phyloP scores from a whole-genome alignment of 1,139 yeast genomes.

The Blastobotrys elegans region DNA sequence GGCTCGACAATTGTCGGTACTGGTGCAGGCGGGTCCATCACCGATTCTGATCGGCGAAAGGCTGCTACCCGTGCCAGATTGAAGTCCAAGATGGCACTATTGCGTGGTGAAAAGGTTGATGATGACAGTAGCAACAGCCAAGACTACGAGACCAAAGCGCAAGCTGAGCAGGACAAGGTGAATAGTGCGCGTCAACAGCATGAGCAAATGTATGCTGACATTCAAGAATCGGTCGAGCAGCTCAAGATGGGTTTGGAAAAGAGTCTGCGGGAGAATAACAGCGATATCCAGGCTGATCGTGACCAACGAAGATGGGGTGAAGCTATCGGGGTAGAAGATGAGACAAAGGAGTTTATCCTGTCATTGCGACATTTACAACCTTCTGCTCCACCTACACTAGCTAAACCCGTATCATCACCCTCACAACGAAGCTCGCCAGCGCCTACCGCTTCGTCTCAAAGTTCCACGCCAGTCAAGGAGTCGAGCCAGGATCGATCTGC shows the following conservation, averaged over 20 bases:
- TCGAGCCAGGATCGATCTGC: slow-evolving; percentile 59
- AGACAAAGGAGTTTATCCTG: slow-evolving; percentile 60
- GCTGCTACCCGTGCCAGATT: slow-evolving; percentile 73
- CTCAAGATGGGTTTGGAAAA: slow-evolving; percentile 57
- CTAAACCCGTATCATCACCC: slow-evolving; percentile 5
- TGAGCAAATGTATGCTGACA: slow-evolving; percentile 59
- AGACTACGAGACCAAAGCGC: slow-evolving; percentile 52
- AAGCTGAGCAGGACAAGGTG: slow-evolving; percentile 51
- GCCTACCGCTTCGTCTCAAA: background rate
- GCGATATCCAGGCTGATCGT: slow-evolving; percentile 41
- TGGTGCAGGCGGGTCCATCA: slow-evolving; percentile 78
- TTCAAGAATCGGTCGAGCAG: slow-evolving; percentile 67
- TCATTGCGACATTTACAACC: slow-evolving; percentile 40
- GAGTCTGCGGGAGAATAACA: slow-evolving; percentile 34
- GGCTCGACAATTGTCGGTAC: slow-evolving; percentile 65
- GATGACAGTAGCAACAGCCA: slow-evolving; percentile 43
- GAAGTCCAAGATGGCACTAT: slow-evolving; percentile 83
- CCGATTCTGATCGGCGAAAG: slow-evolving; percentile 74
- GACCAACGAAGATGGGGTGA: slow-evolving; percentile 77
- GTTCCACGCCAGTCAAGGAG: background rate
- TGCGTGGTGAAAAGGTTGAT: slow-evolving; percentile 64
- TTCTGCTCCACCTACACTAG: slow-evolving; percentile 21
- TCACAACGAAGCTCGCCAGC: background rate
- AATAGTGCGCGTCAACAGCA: slow-evolving; percentile 51
- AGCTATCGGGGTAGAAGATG: slow-evolving; percentile 71